A percentile compares a stretch with the other conserved stretches of the same genome.
phyloP scores from a whole-genome alignment of 73 alveolate genomes.

The Tetrahymena borealis region DNA sequence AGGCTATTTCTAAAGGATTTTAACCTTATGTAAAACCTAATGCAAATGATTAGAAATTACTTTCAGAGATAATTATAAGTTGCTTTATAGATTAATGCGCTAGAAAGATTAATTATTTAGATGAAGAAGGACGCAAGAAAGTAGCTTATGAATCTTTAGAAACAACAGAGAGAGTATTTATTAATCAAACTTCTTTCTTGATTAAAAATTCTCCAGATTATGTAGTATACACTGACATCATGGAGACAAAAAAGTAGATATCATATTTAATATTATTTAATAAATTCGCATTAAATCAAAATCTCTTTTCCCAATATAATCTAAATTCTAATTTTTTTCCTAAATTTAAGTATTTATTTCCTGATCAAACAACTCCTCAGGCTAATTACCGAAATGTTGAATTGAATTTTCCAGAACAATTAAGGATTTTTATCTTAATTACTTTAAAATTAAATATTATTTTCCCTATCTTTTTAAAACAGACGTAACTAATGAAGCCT shows the following conservation, averaged over 20 bases:
- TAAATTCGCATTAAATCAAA: background rate
- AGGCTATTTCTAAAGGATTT: background rate
- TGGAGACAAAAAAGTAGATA: background rate
- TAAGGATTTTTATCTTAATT: too few species aligned
- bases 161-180: conserved; percentile 5
- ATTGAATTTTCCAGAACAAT: too few species aligned
- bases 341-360: too few species aligned
- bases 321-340: too few species aligned
- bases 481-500: too few species aligned
- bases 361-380: too few species aligned
- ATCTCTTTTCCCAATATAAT: too few species aligned
- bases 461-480: too few species aligned
- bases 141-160: conserved; percentile 13
- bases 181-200: background rate
- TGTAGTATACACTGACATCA: background rate
- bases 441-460: too few species aligned
- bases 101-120: background rate
- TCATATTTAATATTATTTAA: background rate
- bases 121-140: background rate
- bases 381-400: too few species aligned
- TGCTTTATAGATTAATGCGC: conserved; percentile 15
- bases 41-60: background rate
- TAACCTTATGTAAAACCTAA: conserved; percentile 6
- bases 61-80: conserved; percentile 1
- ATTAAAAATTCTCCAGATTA: background rate